Conservation (phyloP, 1,139 yeast genomes). For the Sugiyamaella paludigena region DNA sequence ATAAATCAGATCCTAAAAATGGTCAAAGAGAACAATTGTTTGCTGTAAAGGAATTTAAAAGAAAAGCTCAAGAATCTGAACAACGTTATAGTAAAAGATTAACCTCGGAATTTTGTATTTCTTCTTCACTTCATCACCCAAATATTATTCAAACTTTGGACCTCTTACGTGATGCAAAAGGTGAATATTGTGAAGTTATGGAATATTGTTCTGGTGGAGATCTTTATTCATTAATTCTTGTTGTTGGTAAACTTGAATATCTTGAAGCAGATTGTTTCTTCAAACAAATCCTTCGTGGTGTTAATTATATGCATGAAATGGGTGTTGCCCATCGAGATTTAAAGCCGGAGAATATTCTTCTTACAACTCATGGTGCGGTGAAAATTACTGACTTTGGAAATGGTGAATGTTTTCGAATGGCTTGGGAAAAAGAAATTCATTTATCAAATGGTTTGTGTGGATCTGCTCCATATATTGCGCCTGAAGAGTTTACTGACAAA, state of each 20-base stretch:
- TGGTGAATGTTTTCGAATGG: slow-evolving; percentile 92
- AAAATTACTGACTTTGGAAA: slow-evolving; percentile 95
- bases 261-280: slow-evolving; percentile 93
- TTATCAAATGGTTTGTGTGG: slow-evolving; percentile 83
- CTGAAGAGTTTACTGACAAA: slow-evolving; percentile 74
- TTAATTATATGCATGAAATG: slow-evolving; percentile 92
- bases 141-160: slow-evolving; percentile 85
- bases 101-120: slow-evolving; percentile 79
- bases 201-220: slow-evolving; percentile 46
- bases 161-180: slow-evolving; percentile 79
- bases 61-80: slow-evolving; percentile 53
- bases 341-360: slow-evolving; percentile 83
- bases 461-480: slow-evolving; percentile 91
- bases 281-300: slow-evolving; percentile 85
- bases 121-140: slow-evolving; percentile 71
- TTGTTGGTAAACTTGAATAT: slow-evolving; percentile 62
- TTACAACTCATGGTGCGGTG: slow-evolving; percentile 73
- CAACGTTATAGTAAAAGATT: slow-evolving; percentile 64
- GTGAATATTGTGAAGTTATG: slow-evolving; percentile 77
- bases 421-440: slow-evolving; percentile 89
- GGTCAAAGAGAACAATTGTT: slow-evolving; percentile 48
- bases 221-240: slow-evolving; percentile 52
- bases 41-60: slow-evolving; percentile 79
- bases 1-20: slow-evolving; percentile 46
- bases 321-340: slow-evolving; percentile 93